Percentiles rank a stretch among this genome's conserved stretches.
Conservation (phyloP, 208 protist genomes). For the Crithidia expoeki region DNA sequence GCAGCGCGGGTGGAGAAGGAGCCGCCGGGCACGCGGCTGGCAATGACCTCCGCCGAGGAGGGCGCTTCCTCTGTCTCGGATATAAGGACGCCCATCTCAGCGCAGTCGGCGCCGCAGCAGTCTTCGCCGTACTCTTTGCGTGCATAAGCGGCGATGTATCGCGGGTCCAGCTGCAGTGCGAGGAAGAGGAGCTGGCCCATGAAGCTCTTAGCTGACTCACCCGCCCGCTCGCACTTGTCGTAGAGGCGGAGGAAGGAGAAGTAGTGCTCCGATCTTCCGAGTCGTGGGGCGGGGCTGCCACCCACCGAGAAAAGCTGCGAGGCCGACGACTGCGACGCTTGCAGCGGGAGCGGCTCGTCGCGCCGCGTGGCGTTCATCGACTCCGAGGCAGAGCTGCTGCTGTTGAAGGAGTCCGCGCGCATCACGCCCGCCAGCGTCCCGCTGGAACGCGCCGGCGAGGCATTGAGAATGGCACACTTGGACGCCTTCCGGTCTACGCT, state of each 20-base stretch:
- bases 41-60: constrained; percentile 78
- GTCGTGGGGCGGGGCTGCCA: constrained; percentile 3
- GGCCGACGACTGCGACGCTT: constrained; percentile 8
- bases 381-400: constrained; percentile 23
- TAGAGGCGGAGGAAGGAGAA: constrained; percentile 91
- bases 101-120: constrained; percentile 52
- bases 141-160: constrained; percentile 73
- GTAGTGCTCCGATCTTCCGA: constrained; percentile 73
- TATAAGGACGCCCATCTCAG: constrained; percentile 64
- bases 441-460: constrained; percentile 51
- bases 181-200: constrained; percentile 78
- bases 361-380: constrained; percentile 24
- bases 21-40: constrained; percentile 35
- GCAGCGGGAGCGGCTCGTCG: constrained; percentile 10
- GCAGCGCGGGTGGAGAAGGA: constrained; percentile 13
- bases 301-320: constrained; percentile 15
- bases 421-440: constrained; percentile 26
- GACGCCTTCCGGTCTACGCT: constrained; percentile 86
- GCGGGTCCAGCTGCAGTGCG: constrained; percentile 75
- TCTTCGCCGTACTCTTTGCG: constrained; percentile 55
- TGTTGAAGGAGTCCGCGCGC: constrained; percentile 31
- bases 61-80: constrained; percentile 69
- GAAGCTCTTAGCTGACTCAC: constrained; percentile 52
- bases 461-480: constrained; percentile 82
- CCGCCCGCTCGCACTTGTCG: constrained; percentile 75